Conservation (phyloP, 1,284 basidiomycete genomes). For the Ustilago tritici region DNA sequence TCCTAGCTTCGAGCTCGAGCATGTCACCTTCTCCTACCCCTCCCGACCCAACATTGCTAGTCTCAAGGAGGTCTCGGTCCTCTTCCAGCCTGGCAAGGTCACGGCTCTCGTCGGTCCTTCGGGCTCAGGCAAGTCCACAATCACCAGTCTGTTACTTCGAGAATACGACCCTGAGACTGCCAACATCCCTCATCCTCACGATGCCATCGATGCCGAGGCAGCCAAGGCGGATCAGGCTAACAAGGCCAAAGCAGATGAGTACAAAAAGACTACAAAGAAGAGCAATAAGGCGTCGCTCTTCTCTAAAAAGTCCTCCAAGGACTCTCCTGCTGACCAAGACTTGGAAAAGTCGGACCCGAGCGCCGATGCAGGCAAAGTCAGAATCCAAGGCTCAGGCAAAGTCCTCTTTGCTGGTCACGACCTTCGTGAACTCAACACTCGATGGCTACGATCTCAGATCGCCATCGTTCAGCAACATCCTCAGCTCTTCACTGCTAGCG, state of each 20-base stretch:
- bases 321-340: conserved; percentile 15
- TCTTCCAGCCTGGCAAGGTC: conserved; percentile 60
- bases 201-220: conserved; percentile 23
- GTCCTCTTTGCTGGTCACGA: conserved; percentile 68
- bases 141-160: conserved; percentile 70
- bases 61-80: conserved; percentile 57
- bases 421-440: conserved; percentile 69
- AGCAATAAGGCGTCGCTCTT: conserved; percentile 14
- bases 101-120: conserved; percentile 69
- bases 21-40: conserved; percentile 67
- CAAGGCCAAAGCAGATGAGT: background rate
- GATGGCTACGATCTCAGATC: conserved; percentile 71
- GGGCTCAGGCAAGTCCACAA: conserved; percentile 70
- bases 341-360: conserved; percentile 26
- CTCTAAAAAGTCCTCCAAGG: conserved; percentile 13
- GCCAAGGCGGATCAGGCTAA: conserved; percentile 15
- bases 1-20: conserved; percentile 56
- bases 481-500: conserved; percentile 64
- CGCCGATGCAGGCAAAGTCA: conserved; percentile 25
- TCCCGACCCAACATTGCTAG: conserved; percentile 56
- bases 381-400: conserved; percentile 50
- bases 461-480: conserved; percentile 72
- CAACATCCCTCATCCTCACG: conserved; percentile 52
- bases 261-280: conserved; percentile 12
- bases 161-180: conserved; percentile 71